Evolutionary conservation across 2,329 filamentous ascomycete genomes (phyloP).

Genomic region (Fusarium siculi): DNA sequence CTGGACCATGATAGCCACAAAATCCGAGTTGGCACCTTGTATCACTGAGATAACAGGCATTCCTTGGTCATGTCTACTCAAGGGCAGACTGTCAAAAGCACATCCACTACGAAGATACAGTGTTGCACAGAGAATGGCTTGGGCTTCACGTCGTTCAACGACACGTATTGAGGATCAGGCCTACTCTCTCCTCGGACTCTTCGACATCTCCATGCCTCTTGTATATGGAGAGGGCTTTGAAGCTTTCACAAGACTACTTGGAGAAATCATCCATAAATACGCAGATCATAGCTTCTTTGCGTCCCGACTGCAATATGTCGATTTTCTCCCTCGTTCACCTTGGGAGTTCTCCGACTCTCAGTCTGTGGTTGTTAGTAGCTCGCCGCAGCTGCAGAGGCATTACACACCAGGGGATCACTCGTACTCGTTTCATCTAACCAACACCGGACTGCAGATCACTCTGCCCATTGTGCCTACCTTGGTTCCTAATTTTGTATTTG

Average conservation of each 20-base stretch:
- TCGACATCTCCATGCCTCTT: fast-evolving
- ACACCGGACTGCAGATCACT: not conserved
- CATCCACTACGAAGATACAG: not conserved
- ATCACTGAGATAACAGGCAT: not conserved
- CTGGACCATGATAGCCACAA: not conserved
- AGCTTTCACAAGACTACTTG: fast-evolving
- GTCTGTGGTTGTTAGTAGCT: fast-evolving
- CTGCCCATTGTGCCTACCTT: not conserved
- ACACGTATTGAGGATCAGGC: not conserved
- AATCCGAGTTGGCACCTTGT: fast-evolving
- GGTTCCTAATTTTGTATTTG: not conserved
- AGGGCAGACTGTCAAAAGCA: not conserved
- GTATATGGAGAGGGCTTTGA: fast-evolving
- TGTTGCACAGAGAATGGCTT: not conserved
- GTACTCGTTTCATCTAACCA: not conserved
- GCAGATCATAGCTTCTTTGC: not conserved
- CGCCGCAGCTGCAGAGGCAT: not conserved
- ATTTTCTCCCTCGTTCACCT: not conserved
- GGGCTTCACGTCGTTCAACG: fast-evolving
- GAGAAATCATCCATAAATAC: not conserved
- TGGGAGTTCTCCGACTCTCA: not conserved
- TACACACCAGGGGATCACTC: not conserved
- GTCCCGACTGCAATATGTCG: not conserved
- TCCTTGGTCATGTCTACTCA: not conserved
- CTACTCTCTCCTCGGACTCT: not conserved